Percentiles rank a stretch among this genome's conserved stretches.
Conservation (phyloP, 176 grass and related monocot genomes). For the Carex parvula region DNA sequence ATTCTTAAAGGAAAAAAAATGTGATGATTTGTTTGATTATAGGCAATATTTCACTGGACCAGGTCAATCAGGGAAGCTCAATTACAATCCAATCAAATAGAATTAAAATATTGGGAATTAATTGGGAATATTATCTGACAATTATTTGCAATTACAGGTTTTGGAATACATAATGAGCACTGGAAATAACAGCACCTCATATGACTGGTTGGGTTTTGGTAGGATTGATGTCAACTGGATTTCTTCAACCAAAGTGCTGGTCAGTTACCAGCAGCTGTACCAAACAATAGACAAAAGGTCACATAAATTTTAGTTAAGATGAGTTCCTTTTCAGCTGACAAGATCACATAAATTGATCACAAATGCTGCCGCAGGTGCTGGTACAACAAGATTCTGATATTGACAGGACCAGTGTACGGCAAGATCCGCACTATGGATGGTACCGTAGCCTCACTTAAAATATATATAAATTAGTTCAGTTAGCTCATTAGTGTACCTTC, state of each 20-base stretch:
- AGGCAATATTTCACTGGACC: constrained; percentile 43
- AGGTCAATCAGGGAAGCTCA: constrained; percentile 25
- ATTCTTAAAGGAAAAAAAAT: constrained; percentile 10
- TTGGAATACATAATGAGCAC: too few species aligned
- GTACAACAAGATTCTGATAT: neutral
- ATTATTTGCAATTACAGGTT: too few species aligned
- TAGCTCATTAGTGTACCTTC: neutral
- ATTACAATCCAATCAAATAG: neutral
- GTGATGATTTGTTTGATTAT: constrained; percentile 34
- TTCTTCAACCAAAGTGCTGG: too few species aligned
- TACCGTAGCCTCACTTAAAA: too few species aligned
- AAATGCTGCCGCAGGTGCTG: too few species aligned
- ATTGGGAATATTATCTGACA: too few species aligned
- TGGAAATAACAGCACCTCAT: too few species aligned
- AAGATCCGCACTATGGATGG: too few species aligned
- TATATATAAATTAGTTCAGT: too few species aligned
- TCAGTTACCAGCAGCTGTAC: neutral
- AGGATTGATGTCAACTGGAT: too few species aligned
- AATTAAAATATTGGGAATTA: neutral
- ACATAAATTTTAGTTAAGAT: neutral
- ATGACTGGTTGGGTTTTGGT: too few species aligned
- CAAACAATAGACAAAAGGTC: neutral
- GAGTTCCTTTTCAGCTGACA: neutral
- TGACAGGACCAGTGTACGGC: too few species aligned
- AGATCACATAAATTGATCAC: neutral